A percentile compares a stretch with the other conserved stretches of the same genome.
Evolutionary conservation across 305 asterid species (phyloP).

Genomic region (Fraxinus floribunda): DNA sequence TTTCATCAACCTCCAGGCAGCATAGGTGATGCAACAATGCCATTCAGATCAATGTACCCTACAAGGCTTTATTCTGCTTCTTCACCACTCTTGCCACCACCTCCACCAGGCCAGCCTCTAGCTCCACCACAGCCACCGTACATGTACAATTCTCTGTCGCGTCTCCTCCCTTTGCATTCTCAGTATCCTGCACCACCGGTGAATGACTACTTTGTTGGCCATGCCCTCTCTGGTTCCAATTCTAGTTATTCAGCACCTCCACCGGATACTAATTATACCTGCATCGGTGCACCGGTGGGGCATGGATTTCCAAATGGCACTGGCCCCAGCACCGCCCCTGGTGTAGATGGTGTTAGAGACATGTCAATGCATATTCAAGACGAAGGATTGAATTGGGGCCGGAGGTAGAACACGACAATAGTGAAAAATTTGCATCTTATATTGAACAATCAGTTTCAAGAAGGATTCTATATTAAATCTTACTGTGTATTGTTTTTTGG

Average conservation of each 20-base stretch:
- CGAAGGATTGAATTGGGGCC: constrained; percentile 46
- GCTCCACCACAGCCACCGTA: constrained; percentile 27
- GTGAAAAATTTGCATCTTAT: constrained; percentile 27
- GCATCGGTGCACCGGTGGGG: constrained; percentile 77
- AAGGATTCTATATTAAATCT: constrained; percentile 38
- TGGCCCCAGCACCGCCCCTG: constrained; percentile 24
- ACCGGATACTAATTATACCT: constrained; percentile 44
- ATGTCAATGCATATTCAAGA: constrained; percentile 36
- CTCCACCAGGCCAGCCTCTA: constrained; percentile 32
- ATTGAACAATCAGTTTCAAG: constrained; percentile 51
- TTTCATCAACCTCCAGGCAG: constrained; percentile 37
- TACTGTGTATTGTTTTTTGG: background rate
- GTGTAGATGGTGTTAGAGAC: constrained; percentile 31
- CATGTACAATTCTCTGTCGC: constrained; percentile 57
- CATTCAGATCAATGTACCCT: constrained; percentile 56
- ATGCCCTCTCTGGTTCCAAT: constrained; percentile 34
- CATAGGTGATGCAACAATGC: constrained; percentile 34
- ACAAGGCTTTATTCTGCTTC: constrained; percentile 51
- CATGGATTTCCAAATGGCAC: constrained; percentile 29
- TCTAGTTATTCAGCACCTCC: constrained; percentile 25
- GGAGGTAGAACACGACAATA: constrained; percentile 45
- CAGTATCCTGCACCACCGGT: constrained; percentile 32
- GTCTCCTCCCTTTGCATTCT: constrained; percentile 52
- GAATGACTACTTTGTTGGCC: constrained; percentile 64
- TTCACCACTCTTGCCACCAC: constrained; percentile 25